Evolutionary conservation across 495 filamentous ascomycete species (phyloP).

Genomic region (Cercophora newfieldiana): DNA sequence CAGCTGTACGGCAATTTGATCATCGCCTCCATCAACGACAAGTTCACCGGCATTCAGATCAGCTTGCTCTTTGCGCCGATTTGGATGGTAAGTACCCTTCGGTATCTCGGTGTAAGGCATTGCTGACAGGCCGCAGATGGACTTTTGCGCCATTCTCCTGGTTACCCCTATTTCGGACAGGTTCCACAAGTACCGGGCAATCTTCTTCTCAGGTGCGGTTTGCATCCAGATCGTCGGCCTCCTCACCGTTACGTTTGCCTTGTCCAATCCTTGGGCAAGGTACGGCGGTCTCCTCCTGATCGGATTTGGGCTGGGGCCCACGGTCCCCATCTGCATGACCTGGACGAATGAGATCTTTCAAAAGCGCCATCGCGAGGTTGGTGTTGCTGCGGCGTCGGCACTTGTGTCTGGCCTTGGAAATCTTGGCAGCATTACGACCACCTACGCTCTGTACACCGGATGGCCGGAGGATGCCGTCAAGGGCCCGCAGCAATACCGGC

Average conservation of each 20-base stretch:
- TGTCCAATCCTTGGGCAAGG: constrained; percentile 72
- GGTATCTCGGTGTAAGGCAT: background rate
- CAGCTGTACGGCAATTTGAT: constrained; percentile 86
- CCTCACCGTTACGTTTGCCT: constrained; percentile 74
- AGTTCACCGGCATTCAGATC: constrained; percentile 70
- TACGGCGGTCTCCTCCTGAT: constrained; percentile 89
- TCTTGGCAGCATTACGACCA: constrained; percentile 79
- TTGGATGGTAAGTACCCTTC: constrained; percentile 70
- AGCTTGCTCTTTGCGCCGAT: constrained; percentile 86
- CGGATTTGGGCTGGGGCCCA: constrained; percentile 88
- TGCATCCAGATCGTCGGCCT: constrained; percentile 82
- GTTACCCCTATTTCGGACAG: constrained; percentile 84
- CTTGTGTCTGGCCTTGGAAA: constrained; percentile 86
- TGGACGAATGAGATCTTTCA: constrained; percentile 94
- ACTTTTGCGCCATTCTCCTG: constrained; percentile 82
- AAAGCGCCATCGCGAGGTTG: constrained; percentile 83
- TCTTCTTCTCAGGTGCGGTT: constrained; percentile 76
- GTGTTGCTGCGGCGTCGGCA: constrained; percentile 84
- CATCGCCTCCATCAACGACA: constrained; percentile 73
- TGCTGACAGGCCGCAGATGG: constrained; percentile 56
- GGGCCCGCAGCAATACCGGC: constrained; percentile 71
- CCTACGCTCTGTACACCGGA: constrained; percentile 84
- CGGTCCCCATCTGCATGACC: constrained; percentile 89
- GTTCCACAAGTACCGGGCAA: constrained; percentile 78
- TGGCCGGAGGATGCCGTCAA: constrained; percentile 71